These are phyloP conservation scores for Desmodesmus armatus DNA, from an alignment of 139 green algal genomes.

Conservation along the genomic window DNA sequence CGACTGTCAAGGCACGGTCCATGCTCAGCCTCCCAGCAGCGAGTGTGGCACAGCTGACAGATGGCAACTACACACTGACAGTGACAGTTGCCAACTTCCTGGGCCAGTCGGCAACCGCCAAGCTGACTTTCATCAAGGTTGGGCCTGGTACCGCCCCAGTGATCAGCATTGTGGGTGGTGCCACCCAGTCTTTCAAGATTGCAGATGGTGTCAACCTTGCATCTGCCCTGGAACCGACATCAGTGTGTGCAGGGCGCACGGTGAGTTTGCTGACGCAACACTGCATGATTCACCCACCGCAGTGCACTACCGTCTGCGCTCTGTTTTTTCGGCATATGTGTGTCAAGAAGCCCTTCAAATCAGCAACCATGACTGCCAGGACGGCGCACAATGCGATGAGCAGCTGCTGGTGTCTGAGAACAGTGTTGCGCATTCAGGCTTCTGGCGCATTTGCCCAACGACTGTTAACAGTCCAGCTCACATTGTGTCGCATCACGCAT, in stretches of 20 bases:
- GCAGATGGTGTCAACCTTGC: slow-evolving; percentile 9
- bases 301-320: no score
- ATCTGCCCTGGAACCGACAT: background rate
- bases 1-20: background rate
- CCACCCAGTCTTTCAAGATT: slow-evolving; percentile 9
- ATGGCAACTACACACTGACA: background rate
- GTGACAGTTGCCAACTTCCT: slow-evolving; percentile 18
- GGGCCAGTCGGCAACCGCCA: background rate
- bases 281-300: no score
- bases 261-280: no score
- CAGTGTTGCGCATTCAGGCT: no score
- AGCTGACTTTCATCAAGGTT: background rate
- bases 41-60: background rate
- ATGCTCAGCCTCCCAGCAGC: background rate
- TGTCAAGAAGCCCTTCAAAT: no score
- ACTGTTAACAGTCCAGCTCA: no score
- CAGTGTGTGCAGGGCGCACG: background rate
- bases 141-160: background rate
- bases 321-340: no score
- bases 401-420: no score
- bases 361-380: no score
- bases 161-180: slow-evolving; percentile 10
- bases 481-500: no score
- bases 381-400: no score
- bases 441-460: no score